Evolutionary conservation across 2,329 filamentous ascomycete genomes (phyloP).

Genomic region (Sporothrix dimorphospora): DNA sequence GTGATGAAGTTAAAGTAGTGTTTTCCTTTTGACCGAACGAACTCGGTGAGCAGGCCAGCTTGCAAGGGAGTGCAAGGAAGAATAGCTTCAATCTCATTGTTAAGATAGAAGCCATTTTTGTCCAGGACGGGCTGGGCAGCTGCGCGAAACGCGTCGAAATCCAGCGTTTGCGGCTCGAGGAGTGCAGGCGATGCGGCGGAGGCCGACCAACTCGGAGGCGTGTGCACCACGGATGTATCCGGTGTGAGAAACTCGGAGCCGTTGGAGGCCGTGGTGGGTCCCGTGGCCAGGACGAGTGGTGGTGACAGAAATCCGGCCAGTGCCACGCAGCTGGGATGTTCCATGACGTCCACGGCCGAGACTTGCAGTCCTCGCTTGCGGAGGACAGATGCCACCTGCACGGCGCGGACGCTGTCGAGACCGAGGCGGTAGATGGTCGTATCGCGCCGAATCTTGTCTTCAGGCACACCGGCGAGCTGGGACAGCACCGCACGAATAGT

Average conservation of each 20-base stretch:
- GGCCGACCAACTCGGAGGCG: not conserved
- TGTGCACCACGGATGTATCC: not conserved
- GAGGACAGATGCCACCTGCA: slow-evolving; percentile 73
- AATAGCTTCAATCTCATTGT: slow-evolving; percentile 55
- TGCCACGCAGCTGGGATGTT: slow-evolving; percentile 53
- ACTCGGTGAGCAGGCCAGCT: slow-evolving; percentile 77
- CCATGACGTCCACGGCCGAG: slow-evolving; percentile 74
- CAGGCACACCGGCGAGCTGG: slow-evolving; percentile 57
- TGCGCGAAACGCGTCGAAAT: slow-evolving; percentile 46
- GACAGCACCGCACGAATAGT: slow-evolving; percentile 61
- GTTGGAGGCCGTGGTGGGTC: not conserved
- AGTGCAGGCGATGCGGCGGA: not conserved
- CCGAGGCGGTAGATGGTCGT: slow-evolving; percentile 87
- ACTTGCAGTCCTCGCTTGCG: slow-evolving; percentile 61
- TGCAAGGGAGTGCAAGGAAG: slow-evolving; percentile 82
- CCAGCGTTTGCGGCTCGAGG: slow-evolving; percentile 34
- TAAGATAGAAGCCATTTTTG: slow-evolving; percentile 15
- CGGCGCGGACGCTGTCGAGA: slow-evolving; percentile 85
- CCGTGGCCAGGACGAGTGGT: not conserved
- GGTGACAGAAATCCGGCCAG: slow-evolving; percentile 25
- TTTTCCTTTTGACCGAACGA: slow-evolving; percentile 64
- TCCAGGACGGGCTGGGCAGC: slow-evolving; percentile 39
- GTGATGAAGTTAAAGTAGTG: slow-evolving; percentile 77
- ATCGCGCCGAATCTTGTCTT: slow-evolving; percentile 55
- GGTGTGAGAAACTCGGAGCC: slow-evolving; percentile 8